These are phyloP conservation scores for Diplodia intermedia DNA, from an alignment of 2,329 filamentous ascomycete genomes.

Conservation along the genomic window DNA sequence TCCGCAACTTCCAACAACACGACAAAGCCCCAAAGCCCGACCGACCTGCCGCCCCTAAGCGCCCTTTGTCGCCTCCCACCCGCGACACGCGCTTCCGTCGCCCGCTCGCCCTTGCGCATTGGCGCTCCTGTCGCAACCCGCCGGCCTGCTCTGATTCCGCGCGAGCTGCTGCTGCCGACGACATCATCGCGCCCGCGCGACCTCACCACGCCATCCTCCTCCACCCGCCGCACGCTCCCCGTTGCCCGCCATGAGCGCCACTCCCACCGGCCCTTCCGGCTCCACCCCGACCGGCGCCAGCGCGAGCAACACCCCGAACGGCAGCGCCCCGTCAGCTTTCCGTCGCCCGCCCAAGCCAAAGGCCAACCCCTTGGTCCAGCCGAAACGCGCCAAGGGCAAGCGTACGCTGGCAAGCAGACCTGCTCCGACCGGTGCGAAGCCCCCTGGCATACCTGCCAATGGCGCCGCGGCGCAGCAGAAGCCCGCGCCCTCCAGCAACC, in stretches of 20 bases:
- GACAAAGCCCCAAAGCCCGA: slow-evolving; percentile 5
- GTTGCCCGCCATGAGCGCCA: slow-evolving; percentile 33
- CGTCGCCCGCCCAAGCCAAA: slow-evolving; percentile 44
- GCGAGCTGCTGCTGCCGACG: slow-evolving; percentile 24
- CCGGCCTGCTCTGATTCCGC: neutral
- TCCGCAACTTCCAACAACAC: slow-evolving; percentile 2
- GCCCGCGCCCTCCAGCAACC: slow-evolving; percentile 10
- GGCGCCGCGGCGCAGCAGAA: slow-evolving; percentile 13
- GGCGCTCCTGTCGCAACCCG: neutral
- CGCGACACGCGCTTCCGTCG: neutral
- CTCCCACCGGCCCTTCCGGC: slow-evolving; percentile 41
- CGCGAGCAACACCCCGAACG: slow-evolving; percentile 42
- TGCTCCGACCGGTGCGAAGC: slow-evolving; percentile 9
- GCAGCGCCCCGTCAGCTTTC: slow-evolving; percentile 42
- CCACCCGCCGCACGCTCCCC: neutral
- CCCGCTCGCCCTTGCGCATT: neutral
- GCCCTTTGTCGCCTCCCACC: slow-evolving; percentile 1
- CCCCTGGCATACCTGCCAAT: slow-evolving; percentile 17
- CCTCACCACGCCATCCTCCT: neutral
- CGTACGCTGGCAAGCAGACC: slow-evolving; percentile 20
- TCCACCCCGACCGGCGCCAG: slow-evolving; percentile 37
- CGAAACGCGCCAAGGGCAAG: slow-evolving; percentile 32
- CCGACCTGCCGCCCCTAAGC: neutral
- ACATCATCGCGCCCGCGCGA: slow-evolving; percentile 12
- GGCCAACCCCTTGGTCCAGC: slow-evolving; percentile 45